Base-by-base conservation (phyloP, 495 filamentous ascomycete species). In the Rusavskia elegans region DNA sequence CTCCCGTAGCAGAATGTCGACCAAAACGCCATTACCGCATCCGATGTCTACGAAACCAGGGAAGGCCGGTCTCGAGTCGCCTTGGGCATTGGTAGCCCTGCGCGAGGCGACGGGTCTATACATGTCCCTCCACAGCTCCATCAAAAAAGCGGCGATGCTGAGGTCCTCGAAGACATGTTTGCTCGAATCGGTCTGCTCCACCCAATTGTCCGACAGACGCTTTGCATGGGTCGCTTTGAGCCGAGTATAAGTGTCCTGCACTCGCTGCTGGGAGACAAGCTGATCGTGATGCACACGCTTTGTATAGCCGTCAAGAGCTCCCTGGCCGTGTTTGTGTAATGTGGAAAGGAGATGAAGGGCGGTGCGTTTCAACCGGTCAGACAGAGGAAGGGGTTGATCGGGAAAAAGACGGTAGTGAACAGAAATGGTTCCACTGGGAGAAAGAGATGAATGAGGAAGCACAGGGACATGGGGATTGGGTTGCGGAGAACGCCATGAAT, bases 151-250 rank as follows among this genome's bases (percentile, higher is more conserved):
- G 1, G 93, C 83, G 53, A 97, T 93, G n/a, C 79, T 70, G 19
- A 98, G 66, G 63, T 97, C 89, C 63, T 97, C 92, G 64, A 94
- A 95, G 8, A 96, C 86, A 65, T 97, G 88, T 63, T 96, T 97
- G 20, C 71, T 73, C 0, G 89, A 85, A 62, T 95, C 88, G 2
- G 90, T 95, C 44, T 72, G 71, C 66, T 97, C 90, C 13, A 77
- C 79, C 92, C 93, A 97, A 8, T 63, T 62, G 23, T 74, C 63
- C 23, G 83, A 80, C 17, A 98, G 69, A 13, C 62, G 57, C 3
- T 73, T 66, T 0, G 85, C 87, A 65, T 97, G 87, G 46, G 75
- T 80, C 19, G 71, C 64, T 65, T 95, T 94, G 8, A 98, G 74
- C n/a, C 75, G 71, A 1, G 81, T 65, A 62, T 96, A 97, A 0